phyloP scores from a whole-genome alignment of 2,329 filamentous ascomycete genomes.

The Scopulariopsis brevicaulis region DNA sequence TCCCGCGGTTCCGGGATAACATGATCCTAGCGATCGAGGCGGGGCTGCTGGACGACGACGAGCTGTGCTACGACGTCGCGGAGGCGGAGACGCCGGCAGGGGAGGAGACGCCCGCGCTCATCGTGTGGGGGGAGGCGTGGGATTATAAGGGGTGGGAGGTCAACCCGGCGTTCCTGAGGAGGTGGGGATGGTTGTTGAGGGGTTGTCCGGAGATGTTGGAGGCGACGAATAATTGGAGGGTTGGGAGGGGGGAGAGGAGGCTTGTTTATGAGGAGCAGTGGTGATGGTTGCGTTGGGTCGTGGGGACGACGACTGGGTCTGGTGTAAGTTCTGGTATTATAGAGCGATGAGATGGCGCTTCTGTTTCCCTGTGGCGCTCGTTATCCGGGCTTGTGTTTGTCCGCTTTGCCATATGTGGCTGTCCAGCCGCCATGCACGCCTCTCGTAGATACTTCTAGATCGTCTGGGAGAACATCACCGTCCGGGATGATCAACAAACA shows the following conservation, averaged over 20 bases:
- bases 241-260: constrained; percentile 1
- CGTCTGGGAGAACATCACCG: too few relatives aligned
- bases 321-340: too few relatives aligned
- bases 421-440: too few relatives aligned
- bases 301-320: not conserved
- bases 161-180: constrained; percentile 28
- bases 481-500: too few relatives aligned
- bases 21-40: constrained; percentile 10
- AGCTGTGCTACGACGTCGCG: constrained; percentile 7
- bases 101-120: constrained; percentile 16
- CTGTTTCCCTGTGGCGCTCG: too few relatives aligned
- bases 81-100: not conserved
- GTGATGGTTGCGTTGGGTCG: not conserved
- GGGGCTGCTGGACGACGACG: constrained; percentile 10
- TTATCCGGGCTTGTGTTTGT: too few relatives aligned
- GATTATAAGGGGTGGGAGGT: constrained; percentile 33
- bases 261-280: not conserved
- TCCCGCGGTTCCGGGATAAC: constrained; percentile 21
- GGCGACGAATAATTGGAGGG: constrained; percentile 21
- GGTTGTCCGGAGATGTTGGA: constrained; percentile 23
- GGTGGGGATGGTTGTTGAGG: constrained; percentile 26
- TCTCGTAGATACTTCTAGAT: too few relatives aligned
- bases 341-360: too few relatives aligned
- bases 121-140: constrained; percentile 37
- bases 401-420: too few relatives aligned